A percentile compares a stretch with the other conserved stretches of the same genome.
Evolutionary conservation across 139 green algal species (phyloP).

Genomic region (Picochlorum sp.): DNA sequence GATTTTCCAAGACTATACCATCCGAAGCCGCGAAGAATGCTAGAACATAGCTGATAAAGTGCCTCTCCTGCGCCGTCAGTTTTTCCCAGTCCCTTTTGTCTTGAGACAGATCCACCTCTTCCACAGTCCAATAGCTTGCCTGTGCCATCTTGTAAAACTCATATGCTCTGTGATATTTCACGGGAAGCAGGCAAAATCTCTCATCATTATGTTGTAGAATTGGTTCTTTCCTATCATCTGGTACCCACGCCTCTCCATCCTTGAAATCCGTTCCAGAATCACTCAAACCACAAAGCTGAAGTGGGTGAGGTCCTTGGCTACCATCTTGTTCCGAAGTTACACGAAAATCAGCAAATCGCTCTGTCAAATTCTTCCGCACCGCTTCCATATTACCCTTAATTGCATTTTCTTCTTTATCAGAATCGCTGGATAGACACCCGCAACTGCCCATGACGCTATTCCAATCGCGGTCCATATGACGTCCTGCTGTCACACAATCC

Average conservation of each 20-base stretch:
- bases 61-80: conserved; percentile 50
- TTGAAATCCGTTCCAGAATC: neutral
- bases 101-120: conserved; percentile 65
- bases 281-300: neutral
- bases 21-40: conserved; percentile 84
- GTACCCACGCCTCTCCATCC: neutral
- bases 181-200: conserved; percentile 25
- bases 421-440: too few relatives aligned
- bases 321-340: neutral
- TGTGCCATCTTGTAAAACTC: conserved; percentile 67
- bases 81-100: conserved; percentile 52
- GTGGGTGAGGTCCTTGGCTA: too few relatives aligned
- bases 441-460: too few relatives aligned
- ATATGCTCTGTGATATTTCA: conserved; percentile 33
- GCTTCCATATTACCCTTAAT: neutral
- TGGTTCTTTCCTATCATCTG: conserved; percentile 9
- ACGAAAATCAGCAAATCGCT: neutral
- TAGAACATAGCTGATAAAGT: conserved; percentile 76
- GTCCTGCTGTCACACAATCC: neutral
- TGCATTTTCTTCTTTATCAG: too few relatives aligned
- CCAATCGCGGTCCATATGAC: too few relatives aligned
- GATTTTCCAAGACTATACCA: conserved; percentile 82
- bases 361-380: neutral
- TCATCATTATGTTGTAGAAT: conserved; percentile 18
- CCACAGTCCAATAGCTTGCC: conserved; percentile 64